Conservation (phyloP, 495 filamentous ascomycete species). For the Trichoderma parareesei region DNA sequence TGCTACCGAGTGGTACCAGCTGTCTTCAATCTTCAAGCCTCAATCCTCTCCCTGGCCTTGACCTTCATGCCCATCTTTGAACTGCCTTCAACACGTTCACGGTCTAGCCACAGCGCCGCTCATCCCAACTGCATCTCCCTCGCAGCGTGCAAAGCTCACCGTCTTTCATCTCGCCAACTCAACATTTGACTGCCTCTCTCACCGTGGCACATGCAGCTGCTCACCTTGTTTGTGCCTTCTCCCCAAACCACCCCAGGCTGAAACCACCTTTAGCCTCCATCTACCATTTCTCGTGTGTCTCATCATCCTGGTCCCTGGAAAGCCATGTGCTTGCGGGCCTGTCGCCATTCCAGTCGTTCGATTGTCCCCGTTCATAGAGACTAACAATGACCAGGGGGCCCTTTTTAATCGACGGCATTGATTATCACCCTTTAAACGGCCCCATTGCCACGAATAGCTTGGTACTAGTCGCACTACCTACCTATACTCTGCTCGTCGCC, state of each 20-base stretch:
- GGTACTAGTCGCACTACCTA: background rate
- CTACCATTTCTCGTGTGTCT: background rate
- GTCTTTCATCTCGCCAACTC: background rate
- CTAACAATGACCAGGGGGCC: constrained; percentile 4
- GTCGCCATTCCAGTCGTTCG: constrained; percentile 1
- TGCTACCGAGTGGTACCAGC: background rate
- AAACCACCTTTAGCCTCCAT: background rate
- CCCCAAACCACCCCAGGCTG: background rate
- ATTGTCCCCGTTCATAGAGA: constrained; percentile 4
- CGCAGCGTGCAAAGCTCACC: too few species aligned
- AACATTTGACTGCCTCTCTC: background rate
- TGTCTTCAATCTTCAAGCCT: background rate
- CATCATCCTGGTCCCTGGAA: background rate
- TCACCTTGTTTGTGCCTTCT: background rate
- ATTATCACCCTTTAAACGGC: background rate
- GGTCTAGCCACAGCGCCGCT: background rate
- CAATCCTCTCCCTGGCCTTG: background rate
- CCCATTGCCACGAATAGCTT: constrained; percentile 9
- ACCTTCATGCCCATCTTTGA: background rate
- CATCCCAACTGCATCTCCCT: background rate
- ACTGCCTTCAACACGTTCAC: background rate
- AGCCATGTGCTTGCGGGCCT: constrained; percentile 7
- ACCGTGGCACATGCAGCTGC: background rate
- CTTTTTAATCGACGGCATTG: background rate
- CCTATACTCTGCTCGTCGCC: background rate